These are phyloP conservation scores for Cryphonectria radicalis DNA, from an alignment of 2,329 filamentous ascomycete species.

Conservation along the genomic window DNA sequence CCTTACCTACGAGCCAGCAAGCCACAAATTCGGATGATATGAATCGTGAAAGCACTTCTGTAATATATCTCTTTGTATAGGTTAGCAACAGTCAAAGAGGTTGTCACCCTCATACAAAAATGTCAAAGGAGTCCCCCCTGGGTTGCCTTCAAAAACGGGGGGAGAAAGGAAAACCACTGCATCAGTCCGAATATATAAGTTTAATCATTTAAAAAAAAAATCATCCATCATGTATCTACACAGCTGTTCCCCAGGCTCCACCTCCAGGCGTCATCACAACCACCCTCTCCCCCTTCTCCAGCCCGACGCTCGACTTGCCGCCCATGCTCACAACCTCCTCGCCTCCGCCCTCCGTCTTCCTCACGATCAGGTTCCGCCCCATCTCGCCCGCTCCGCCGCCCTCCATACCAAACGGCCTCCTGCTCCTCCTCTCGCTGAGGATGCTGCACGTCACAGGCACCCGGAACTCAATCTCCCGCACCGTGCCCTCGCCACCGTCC, in stretches of 20 bases:
- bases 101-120: background rate
- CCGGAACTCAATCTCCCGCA: slow-evolving; percentile 73
- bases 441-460: slow-evolving; percentile 72
- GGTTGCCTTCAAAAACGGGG: too few relatives aligned
- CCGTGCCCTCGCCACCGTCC: slow-evolving; percentile 67
- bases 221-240: background rate
- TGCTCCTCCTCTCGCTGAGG: slow-evolving; percentile 70
- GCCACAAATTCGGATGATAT: too few relatives aligned
- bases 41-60: too few relatives aligned
- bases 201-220: background rate
- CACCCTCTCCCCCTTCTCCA: slow-evolving; percentile 63
- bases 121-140: background rate
- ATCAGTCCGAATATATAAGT: background rate
- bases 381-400: slow-evolving; percentile 69
- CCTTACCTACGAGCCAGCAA: too few relatives aligned
- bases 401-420: slow-evolving; percentile 72
- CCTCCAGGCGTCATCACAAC: slow-evolving; percentile 66
- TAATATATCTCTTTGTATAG: too few relatives aligned
- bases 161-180: background rate
- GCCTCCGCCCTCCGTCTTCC: slow-evolving; percentile 31
- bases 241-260: slow-evolving; percentile 57
- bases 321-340: slow-evolving; percentile 50
- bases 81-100: too few relatives aligned
- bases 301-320: slow-evolving; percentile 63
- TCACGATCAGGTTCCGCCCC: slow-evolving; percentile 73